Evolutionary conservation across 2,329 filamentous ascomycete genomes (phyloP).

Genomic region (Tolypocladium cylindrosporum): DNA sequence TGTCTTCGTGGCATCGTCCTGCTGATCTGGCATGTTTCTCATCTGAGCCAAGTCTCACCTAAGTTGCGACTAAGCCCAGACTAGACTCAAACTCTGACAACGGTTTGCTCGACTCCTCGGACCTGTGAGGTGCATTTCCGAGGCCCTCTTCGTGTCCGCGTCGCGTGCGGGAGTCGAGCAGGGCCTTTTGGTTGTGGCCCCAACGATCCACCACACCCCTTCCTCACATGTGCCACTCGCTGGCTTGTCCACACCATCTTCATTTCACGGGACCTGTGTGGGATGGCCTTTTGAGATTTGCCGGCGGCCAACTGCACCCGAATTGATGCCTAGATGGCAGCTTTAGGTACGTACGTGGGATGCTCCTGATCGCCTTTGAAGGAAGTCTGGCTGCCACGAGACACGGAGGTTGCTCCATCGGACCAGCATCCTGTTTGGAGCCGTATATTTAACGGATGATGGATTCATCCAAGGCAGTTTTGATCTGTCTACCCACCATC

Average conservation of each 20-base stretch:
- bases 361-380: background rate
- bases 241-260: background rate
- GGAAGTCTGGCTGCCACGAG: background rate
- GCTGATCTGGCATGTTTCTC: background rate
- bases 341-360: no score
- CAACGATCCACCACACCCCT: background rate
- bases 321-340: background rate
- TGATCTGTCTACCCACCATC: background rate
- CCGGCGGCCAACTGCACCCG: background rate
- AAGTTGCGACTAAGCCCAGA: background rate
- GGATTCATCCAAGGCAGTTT: background rate
- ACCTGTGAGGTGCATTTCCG: background rate
- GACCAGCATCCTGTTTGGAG: no score
- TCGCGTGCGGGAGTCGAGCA: background rate
- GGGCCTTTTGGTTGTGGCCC: background rate
- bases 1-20: background rate
- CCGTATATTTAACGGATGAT: background rate
- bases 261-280: background rate
- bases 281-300: no score
- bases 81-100: background rate
- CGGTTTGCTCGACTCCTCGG: background rate
- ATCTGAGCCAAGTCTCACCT: background rate
- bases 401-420: background rate
- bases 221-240: background rate
- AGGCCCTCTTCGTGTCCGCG: background rate